Evolutionary conservation across 73 alveolate species (phyloP), one percentile per base, ranked within the genome.

Genomic region (Tetrahymena borealis): DNA sequence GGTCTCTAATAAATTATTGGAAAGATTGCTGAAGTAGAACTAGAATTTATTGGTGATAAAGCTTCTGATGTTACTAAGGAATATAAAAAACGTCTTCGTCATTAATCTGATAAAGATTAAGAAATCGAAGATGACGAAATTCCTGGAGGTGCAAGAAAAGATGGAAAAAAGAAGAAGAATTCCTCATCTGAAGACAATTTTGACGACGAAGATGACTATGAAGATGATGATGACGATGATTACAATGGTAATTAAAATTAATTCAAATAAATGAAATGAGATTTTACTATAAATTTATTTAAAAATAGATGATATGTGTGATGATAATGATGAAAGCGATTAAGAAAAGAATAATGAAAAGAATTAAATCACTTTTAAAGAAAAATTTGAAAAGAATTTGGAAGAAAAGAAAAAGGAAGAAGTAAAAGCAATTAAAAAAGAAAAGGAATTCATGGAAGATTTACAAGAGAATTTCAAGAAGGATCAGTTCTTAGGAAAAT

Each of bases 311-410:
- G 94, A 31, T 93, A 93, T 97, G 20, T 95, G 95, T 18, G 91
- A 91, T 94, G 97, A 94, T 95, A 96, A 93, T 5, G 96, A 94
- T 78, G 96, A 94, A 90, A 94, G 93, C 32, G 94, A 85, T 12
- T 18, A 60, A 91, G 42, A 94, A 90, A 79, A 39, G 39, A 77
- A 90, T 7, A 92, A 79, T 43, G 39, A 92, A 35, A 91, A 95
- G 43, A 95, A 95, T 77, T 91, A 79, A 90, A 91, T 93, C 91
- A 91, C 91, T 38, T 93, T 78, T 91, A 93, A 91, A 91, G 33
- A 91, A 90, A 94, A 94, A 78, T 78, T 93, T 32, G 95, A 94
- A 79, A 90, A 96, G 95, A 91, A 85, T 85, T 20, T 91, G 15
- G 91, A 91, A 60, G 95, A 79, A 39, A 96, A 95, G 90, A 77